phyloP scores from a whole-genome alignment of 306 rosid genomes.

The Dalbergia oliveri region DNA sequence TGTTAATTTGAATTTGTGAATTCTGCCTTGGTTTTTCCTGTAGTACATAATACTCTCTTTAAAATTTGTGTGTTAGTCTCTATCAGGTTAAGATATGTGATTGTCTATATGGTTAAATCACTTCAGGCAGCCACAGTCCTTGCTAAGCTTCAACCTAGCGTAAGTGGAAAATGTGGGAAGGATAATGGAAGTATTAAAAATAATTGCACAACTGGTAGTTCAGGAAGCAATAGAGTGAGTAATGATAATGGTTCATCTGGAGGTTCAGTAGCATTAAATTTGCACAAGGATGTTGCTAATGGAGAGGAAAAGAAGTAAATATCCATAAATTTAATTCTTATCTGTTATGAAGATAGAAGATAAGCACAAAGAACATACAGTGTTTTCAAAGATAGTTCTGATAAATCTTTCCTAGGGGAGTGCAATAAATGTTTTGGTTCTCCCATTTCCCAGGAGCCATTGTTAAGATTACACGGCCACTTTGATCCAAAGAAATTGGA shows the following conservation, averaged over 20 bases:
- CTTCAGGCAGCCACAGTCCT: conserved; percentile 69
- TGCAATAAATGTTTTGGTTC: conserved; percentile 47
- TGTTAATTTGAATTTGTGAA: conserved; percentile 21
- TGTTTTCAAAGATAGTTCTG: conserved; percentile 45
- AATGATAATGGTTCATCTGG: conserved; percentile 42
- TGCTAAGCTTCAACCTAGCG: conserved; percentile 58
- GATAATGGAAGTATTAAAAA: conserved; percentile 44
- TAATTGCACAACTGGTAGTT: conserved; percentile 41
- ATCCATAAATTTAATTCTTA: conserved; percentile 31
- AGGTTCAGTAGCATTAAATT: conserved; percentile 41
- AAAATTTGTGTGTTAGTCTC: conserved; percentile 13
- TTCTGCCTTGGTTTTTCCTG: conserved; percentile 23
- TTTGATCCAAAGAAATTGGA: conserved; percentile 46
- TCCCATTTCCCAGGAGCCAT: conserved; percentile 36
- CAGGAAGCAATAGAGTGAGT: conserved; percentile 44
- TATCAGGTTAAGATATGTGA: conserved; percentile 35
- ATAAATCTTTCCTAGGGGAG: conserved; percentile 49
- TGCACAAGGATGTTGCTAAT: conserved; percentile 32
- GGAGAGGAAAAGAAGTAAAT: conserved; percentile 44
- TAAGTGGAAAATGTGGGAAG: conserved; percentile 51
- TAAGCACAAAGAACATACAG: conserved; percentile 35
- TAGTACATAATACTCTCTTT: conserved; percentile 22
- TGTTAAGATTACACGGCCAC: conserved; percentile 40
- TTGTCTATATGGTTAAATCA: conserved; percentile 43
- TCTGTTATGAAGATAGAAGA: conserved; percentile 34